These are phyloP conservation scores for Camelina sativa DNA, from an alignment of 345 rosid genomes.

Conservation along the genomic window DNA sequence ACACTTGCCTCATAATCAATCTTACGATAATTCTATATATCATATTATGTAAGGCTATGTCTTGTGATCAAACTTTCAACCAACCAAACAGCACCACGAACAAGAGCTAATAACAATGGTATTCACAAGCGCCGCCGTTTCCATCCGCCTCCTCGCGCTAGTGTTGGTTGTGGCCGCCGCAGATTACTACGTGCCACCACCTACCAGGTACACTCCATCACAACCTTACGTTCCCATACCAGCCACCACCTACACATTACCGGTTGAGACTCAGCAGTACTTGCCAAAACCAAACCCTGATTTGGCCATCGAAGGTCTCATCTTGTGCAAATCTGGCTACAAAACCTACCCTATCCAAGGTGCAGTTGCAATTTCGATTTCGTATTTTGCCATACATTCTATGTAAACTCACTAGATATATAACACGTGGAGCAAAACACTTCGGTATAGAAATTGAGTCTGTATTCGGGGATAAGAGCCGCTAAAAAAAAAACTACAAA, in stretches of 20 bases:
- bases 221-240: conserved; percentile 31
- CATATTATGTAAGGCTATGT: not conserved
- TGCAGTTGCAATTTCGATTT: conserved; percentile 26
- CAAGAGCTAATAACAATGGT: conserved; percentile 29
- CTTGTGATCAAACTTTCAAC: conserved; percentile 1
- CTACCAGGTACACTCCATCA: conserved; percentile 8
- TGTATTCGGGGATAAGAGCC: not conserved
- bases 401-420: not conserved
- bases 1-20: conserved; percentile 12
- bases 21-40: not conserved
- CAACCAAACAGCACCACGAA: conserved; percentile 15
- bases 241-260: conserved; percentile 26
- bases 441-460: not conserved
- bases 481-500: too few relatives aligned
- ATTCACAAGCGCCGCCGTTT: conserved; percentile 4
- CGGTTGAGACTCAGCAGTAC: conserved; percentile 22
- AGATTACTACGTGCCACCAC: conserved; percentile 27
- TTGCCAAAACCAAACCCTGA: conserved; percentile 32
- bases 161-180: conserved; percentile 29
- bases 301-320: conserved; percentile 39
- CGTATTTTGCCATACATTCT: conserved; percentile 5
- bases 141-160: conserved; percentile 15
- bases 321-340: conserved; percentile 40
- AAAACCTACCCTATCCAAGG: conserved; percentile 55
- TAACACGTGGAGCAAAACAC: not conserved